Base-by-base conservation (phyloP, 495 filamentous ascomycete genomes). In the Filosporella fistucella region DNA sequence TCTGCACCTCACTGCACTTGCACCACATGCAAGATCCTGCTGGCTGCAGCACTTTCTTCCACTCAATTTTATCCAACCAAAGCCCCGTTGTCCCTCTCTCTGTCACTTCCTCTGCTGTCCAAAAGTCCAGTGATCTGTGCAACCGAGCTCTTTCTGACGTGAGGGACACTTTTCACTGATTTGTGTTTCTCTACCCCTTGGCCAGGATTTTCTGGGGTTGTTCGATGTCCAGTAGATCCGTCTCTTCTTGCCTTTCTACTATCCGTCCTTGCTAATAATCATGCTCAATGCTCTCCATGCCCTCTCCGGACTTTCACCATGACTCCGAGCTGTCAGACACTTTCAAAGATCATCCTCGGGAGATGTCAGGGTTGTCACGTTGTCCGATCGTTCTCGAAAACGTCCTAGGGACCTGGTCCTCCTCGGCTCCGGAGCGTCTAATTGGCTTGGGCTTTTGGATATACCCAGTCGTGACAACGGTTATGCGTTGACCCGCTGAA, bases 401-500 rank as follows among this genome's bases (percentile, higher is more conserved):
- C 5, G 24, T 5, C 32, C 33, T 23, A 9, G 18, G 26, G 14
- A 25, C 52, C 47, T 37, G 17, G 24, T 18, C 40, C 13, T 23
- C 42, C 40, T 41, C 30, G 18, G 33, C 8, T 24, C 10, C 17
- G 23, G 30, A 28, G 21, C 13, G 46, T 47, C 38, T 35, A 26
- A 57, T 53, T 49, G 54, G 49, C 26, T 41, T 49, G 23, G 22
- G 41, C 44, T n/a, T 25, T 34, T 21, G 24, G 3, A 12, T 23
- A 42, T 29, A 11, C 28, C 45, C 35, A 43, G 55, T 54, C 46
- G 24, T 51, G 44, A 50, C 47, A 58, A 53, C 55, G 51, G 56
- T 46, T 45, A 47, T 58, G 56, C 51, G 56, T 51, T 48, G 47
- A 52, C 51, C 55, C 51, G 55, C 56, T 55, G 42, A 35, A 45